Evolutionary conservation across 2,329 filamentous ascomycete genomes (phyloP).

Genomic region (Curvularia sp.): DNA sequence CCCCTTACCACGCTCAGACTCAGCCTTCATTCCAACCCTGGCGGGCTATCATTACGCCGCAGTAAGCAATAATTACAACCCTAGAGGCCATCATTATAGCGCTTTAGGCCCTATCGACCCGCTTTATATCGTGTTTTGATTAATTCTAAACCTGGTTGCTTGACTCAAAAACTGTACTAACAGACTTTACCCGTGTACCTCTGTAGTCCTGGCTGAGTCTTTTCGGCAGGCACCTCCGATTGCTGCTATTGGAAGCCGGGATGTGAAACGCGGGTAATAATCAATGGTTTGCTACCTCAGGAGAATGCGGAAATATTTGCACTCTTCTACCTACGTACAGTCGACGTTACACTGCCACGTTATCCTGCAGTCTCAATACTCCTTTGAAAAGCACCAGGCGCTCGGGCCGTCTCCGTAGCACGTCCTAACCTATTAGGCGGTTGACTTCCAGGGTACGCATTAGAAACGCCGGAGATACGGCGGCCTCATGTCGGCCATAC

Average conservation of each 20-base stretch:
- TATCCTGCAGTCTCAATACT: not conserved
- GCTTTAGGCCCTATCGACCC: no score
- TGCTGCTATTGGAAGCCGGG: not conserved
- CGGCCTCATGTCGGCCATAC: not conserved
- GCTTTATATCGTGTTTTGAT: no score
- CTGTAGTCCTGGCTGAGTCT: not conserved
- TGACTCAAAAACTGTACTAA: no score
- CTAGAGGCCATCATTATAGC: no score
- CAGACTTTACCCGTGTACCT: no score
- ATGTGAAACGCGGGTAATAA: conserved; percentile 1
- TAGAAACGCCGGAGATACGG: not conserved
- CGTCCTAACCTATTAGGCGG: not conserved
- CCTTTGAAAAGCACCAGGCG: not conserved
- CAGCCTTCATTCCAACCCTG: no score
- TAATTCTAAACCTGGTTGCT: no score
- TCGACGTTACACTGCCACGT: not conserved
- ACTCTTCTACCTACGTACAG: not conserved
- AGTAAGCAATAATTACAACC: no score
- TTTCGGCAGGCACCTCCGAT: not conserved
- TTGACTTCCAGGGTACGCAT: not conserved
- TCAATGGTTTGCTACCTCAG: not conserved
- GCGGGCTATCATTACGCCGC: no score
- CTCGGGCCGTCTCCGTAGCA: not conserved
- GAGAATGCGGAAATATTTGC: not conserved
- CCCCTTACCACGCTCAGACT: no score